Base-by-base conservation (phyloP, 192 early-diverging fungal species). In the Coemansia sp. region DNA sequence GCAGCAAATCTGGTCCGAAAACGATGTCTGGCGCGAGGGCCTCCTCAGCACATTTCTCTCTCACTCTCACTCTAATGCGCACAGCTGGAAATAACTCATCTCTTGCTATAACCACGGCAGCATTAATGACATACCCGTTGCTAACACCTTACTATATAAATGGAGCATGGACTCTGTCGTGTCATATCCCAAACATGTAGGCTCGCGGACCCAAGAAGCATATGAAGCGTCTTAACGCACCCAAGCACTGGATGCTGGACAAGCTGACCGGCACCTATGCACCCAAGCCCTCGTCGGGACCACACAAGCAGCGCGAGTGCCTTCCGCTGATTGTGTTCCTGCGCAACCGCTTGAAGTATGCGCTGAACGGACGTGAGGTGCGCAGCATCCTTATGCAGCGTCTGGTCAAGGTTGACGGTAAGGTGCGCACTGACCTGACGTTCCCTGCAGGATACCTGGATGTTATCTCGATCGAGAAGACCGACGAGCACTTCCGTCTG, bases 201-300 rank as follows among this genome's bases (percentile, higher is more conserved):
- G 71, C 76, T 74, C 94, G 98, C 76, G 98, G 98, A 85, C 95
- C 94, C 65, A 97, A 95, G 89, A 98, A 99, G 91, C 98, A 99
- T 87, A 88, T 99, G 90, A 99, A 99, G 94, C 95, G 98, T 74
- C 91, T 99, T 71, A 87, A 85, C 78, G 95, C 98, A 52, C 98
- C 98, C 86, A 95, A 95, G 90, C 96, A 98, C 91, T 99, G 98
- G 98, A 97, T 99, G 95, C 90, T 99, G 78, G 97, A 98, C 95
- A 99, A 99, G 86, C 92, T 99, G 69, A 95, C 95, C 85, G 98
- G 98, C 80, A 97, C 91, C 77, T 84, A 78, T 56, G 97, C 96
- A 65, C 96, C 96, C 70, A 92, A 92, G 87, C 96, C 95, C 56
- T 92, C 92, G 66, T 84, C 95, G 77, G 98, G 98, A 88, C 98